Conservation (phyloP, 495 filamentous ascomycete genomes). For the Symbiotaphrina buchneri region DNA sequence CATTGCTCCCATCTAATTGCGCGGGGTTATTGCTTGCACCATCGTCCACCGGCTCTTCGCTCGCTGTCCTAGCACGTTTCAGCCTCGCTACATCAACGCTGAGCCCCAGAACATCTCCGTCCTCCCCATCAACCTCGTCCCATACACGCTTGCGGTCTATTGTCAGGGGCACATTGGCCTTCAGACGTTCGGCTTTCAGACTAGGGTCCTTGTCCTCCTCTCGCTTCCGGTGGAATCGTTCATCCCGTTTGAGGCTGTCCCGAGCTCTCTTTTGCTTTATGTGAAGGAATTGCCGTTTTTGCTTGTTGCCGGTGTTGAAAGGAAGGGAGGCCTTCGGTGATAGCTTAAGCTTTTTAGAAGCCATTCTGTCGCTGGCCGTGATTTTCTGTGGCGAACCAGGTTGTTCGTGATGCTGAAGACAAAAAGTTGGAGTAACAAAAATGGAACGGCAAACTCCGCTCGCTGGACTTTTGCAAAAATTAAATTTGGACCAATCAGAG, state of each 20-base stretch:
- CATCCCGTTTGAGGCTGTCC: conserved; percentile 47
- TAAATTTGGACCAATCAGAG: too few species aligned
- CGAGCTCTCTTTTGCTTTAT: conserved; percentile 55
- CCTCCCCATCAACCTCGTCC: conserved; percentile 73
- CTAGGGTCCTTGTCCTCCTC: conserved; percentile 74
- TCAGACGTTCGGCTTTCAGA: conserved; percentile 43
- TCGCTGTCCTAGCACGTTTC: conserved; percentile 47
- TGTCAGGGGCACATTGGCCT: conserved; percentile 58
- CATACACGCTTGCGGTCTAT: conserved; percentile 80
- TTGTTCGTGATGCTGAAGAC: neutral
- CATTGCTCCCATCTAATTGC: conserved; percentile 14
- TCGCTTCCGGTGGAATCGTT: conserved; percentile 53
- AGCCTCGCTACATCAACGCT: conserved; percentile 59
- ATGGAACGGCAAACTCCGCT: too few species aligned
- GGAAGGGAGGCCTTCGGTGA: conserved; percentile 7
- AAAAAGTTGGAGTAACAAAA: too few species aligned
- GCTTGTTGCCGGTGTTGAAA: conserved; percentile 33
- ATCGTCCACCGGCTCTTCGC: conserved; percentile 14
- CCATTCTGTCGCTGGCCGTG: conserved; percentile 9
- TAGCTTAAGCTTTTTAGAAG: conserved; percentile 7
- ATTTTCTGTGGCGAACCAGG: neutral
- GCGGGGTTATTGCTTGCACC: conserved; percentile 18
- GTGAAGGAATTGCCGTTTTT: conserved; percentile 48
- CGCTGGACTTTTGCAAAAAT: too few species aligned
- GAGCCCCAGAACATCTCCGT: conserved; percentile 31